Evolutionary conservation across 1,139 yeast species (phyloP), one percentile per base, ranked within the genome.

Genomic region (Hanseniaspora sp.): DNA sequence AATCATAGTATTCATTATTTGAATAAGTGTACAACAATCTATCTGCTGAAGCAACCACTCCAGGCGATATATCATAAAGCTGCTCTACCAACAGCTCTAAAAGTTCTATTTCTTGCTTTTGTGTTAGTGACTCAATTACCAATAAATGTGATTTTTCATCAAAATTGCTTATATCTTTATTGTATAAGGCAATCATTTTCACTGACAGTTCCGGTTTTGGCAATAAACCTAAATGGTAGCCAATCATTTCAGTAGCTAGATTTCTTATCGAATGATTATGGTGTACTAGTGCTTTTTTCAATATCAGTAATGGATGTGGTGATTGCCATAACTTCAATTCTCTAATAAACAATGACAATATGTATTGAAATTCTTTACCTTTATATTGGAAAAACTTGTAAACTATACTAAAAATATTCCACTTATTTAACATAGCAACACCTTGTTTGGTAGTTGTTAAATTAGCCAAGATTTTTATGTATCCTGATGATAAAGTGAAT

Each of bases 321-420:
- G 82, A 80, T n/a, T 74, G 64, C 1, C 73, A 69, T 59, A 81
- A 81, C 59, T 83, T 83, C 65, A 88, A 69, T 52, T 79, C 77
- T 45, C 77, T 75, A 58, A 90, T 72, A 34, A 85, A 73, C 3
- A 77, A 65, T 38, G 77, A 68, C 23, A 85, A 69, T 54, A 88
- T 71, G 59, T 78, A 83, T 55, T 80, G 55, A 3, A 64, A 85
- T 44, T 87, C 69, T 52, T 74, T 74, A 17, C 72, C 68, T 18
- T 78, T 71, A 33, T 75, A 75, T 56, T 78, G 80, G 38, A 86
- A 75, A 56, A 90, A 77, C 62, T 86, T 87, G 60, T 83, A 82
- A 55, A 88, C 73, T 67, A 86, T 79, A 57, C 83, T 87, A 67
- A 86, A 86, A 60, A 90, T 77, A 61, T 88, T 84, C 94, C 95